Evolutionary conservation across 257 asterid genomes (phyloP).

Genomic region (Gardenia jasminoides): DNA sequence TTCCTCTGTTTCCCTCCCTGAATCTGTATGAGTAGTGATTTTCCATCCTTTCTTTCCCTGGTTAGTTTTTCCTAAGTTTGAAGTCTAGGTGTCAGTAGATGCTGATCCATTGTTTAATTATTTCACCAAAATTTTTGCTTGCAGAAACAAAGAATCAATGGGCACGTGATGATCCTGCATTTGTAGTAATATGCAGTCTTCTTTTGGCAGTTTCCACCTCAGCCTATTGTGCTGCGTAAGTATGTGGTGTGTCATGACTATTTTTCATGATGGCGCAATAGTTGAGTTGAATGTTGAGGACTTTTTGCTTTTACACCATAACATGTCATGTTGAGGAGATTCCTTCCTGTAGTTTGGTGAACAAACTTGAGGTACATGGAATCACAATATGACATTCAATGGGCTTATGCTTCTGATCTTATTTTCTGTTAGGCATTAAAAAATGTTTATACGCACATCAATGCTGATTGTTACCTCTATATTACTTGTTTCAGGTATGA

Average conservation of each 20-base stretch:
- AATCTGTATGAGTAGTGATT: not conserved
- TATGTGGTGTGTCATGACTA: constrained; percentile 15
- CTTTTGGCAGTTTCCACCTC: constrained; percentile 70
- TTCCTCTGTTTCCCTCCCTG: not conserved
- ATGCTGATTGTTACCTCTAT: constrained; percentile 23
- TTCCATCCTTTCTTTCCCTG: not conserved
- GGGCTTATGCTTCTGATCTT: not conserved
- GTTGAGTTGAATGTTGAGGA: not conserved
- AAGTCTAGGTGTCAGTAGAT: not conserved
- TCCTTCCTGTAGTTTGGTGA: not conserved
- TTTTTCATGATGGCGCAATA: not conserved
- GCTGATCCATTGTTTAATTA: constrained; percentile 6
- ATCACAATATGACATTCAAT: not conserved
- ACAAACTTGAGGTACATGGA: not conserved
- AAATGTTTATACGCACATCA: not conserved
- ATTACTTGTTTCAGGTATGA: constrained; percentile 73
- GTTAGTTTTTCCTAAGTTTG: not conserved
- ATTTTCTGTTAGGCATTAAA: not conserved
- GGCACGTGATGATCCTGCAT: constrained; percentile 99
- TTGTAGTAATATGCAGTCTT: constrained; percentile 84
- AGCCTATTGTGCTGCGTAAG: constrained; percentile 99
- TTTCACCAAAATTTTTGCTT: constrained; percentile 23
- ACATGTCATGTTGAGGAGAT: not conserved
- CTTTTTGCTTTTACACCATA: not conserved
- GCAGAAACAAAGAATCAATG: constrained; percentile 99